Conservation (phyloP, 2,329 filamentous ascomycete species). For the Eurotiales sp. region DNA sequence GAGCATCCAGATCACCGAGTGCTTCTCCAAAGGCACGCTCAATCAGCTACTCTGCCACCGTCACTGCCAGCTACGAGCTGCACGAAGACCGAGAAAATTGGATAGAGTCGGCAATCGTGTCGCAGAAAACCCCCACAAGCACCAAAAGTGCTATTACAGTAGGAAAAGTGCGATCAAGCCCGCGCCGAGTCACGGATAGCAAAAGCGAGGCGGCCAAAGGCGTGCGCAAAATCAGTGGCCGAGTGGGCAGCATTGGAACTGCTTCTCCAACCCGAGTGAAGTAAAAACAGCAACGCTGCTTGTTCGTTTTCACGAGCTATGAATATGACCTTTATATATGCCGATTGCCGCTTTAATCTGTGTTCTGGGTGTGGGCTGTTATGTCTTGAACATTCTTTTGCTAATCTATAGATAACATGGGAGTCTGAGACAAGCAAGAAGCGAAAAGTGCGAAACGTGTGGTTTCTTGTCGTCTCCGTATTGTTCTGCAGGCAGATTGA, state of each 20-base stretch:
- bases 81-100: constrained; percentile 67
- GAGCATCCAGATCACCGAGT: constrained; percentile 61
- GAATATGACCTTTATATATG: constrained; percentile 13
- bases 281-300: constrained; percentile 11
- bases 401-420: constrained; percentile 10
- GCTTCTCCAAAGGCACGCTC: constrained; percentile 63
- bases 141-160: constrained; percentile 49
- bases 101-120: constrained; percentile 34
- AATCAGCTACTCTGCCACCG: constrained; percentile 69
- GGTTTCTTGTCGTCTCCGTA: neutral
- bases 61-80: constrained; percentile 59
- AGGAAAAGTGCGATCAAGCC: constrained; percentile 62
- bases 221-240: constrained; percentile 45
- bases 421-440: neutral
- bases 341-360: constrained; percentile 2
- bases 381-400: constrained; percentile 7
- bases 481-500: neutral
- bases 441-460: neutral
- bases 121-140: constrained; percentile 53
- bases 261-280: constrained; percentile 30
- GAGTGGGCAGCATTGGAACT: constrained; percentile 40
- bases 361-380: constrained; percentile 10
- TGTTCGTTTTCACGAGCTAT: constrained; percentile 3
- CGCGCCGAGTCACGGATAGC: constrained; percentile 38
- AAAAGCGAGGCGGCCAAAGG: constrained; percentile 37